These are phyloP conservation scores for Irpex sp. DNA, from an alignment of 1,284 basidiomycete genomes.

Conservation along the genomic window DNA sequence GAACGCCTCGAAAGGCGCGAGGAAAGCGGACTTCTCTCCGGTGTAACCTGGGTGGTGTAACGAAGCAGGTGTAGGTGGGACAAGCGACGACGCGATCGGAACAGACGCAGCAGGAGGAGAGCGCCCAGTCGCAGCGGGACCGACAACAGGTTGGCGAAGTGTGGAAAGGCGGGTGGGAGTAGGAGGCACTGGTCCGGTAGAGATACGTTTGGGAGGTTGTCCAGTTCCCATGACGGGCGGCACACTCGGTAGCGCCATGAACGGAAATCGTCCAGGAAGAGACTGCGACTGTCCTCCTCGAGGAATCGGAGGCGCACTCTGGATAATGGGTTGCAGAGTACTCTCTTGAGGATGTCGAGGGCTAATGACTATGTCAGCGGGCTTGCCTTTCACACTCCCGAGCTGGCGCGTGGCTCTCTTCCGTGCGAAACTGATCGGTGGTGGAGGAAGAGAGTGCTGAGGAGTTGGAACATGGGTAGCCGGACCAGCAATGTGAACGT, in stretches of 20 bases:
- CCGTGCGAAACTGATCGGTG: conserved; percentile 70
- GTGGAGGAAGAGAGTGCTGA: conserved; percentile 47
- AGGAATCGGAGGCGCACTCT: conserved; percentile 69
- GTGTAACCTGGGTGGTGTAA: conserved; percentile 56
- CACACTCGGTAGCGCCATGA: conserved; percentile 65
- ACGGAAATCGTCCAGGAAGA: conserved; percentile 32
- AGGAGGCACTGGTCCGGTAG: conserved; percentile 57
- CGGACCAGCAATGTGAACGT: conserved; percentile 8
- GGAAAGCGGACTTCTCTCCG: conserved; percentile 67
- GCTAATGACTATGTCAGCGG: conserved; percentile 73
- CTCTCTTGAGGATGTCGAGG: conserved; percentile 57
- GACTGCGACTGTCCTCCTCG: conserved; percentile 34
- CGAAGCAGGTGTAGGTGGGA: conserved; percentile 62
- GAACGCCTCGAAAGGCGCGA: conserved; percentile 74
- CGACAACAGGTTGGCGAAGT: conserved; percentile 31
- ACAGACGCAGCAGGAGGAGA: conserved; percentile 54
- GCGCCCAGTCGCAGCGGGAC: conserved; percentile 26
- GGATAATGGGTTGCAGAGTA: conserved; percentile 56
- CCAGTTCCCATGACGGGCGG: conserved; percentile 47
- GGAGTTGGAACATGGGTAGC: conserved; percentile 12
- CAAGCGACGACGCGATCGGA: conserved; percentile 56
- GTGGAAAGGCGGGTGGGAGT: conserved; percentile 65
- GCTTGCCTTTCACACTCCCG: conserved; percentile 58
- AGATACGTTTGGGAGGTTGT: conserved; percentile 42
- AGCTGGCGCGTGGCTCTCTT: conserved; percentile 58